Base-by-base conservation (phyloP, 495 filamentous ascomycete species). In the Eremomyces bilateralis region DNA sequence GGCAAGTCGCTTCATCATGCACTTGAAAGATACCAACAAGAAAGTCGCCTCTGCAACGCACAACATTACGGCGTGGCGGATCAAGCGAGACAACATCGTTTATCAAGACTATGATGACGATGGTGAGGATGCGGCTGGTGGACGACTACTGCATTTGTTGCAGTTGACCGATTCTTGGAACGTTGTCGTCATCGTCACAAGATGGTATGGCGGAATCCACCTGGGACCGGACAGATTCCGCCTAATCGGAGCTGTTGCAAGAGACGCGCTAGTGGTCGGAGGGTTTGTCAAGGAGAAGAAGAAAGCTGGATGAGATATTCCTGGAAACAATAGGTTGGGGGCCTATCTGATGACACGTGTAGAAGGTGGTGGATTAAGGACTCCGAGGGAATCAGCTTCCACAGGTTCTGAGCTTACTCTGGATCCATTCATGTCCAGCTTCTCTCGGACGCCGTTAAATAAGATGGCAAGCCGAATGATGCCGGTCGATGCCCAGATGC, bases 51-150 rank as follows among this genome's bases (percentile, higher is more conserved):
- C 65, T 27, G 88, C 88, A 6, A 85, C 84, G 38, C 88, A 97
- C 53, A 95, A 94, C 52, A 93, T 94, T 42, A 65, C 60, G 18
- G 73, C 73, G 20, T 76, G 68, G 62, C 61, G 71, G 4, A 73
- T 76, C 15, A 56, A 57, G 24, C 61, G 58, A n/a, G 54, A 64
- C 21, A 63, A 63, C 41, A 66, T 73, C 15, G 63, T 62, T 22
- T 77, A 71, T 38, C 80, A 94, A 51, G 88, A 97, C 54, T 91
- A 75, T 48, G 75, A 97, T 44, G 88, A 95, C 50, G 88, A 97
- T 49, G 88, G 88, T 8, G 88, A 97, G 61, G 79, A 75, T n/a
- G 88, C 88, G 16, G 88, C 88, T 3, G 88, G 88, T 1, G 71
- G 75, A 0, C 65, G 88, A 18, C 46, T 95, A 45, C 58, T 92